phyloP scores from a whole-genome alignment of 768 basidiomycete genomes.

The Agrocybe chaxingu region DNA sequence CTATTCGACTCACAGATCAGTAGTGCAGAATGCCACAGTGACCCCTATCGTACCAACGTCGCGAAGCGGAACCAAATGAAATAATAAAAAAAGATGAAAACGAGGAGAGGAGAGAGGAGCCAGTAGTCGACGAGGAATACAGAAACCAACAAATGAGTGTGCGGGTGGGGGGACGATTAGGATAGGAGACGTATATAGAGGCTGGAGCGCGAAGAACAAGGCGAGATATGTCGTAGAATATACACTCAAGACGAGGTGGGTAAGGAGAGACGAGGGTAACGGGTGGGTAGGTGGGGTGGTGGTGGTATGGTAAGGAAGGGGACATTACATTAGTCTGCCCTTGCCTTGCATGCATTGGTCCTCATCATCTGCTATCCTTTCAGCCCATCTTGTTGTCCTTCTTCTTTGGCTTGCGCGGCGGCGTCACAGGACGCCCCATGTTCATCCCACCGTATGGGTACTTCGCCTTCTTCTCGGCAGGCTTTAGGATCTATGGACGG shows the following conservation, averaged over 20 bases:
- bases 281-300: background rate
- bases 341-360: background rate
- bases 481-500: constrained; percentile 82
- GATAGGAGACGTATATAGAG: background rate
- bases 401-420: constrained; percentile 97
- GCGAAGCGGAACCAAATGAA: constrained; percentile 6
- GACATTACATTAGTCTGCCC: constrained; percentile 2
- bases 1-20: background rate
- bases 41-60: constrained; percentile 17
- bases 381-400: constrained; percentile 69
- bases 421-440: constrained; percentile 86
- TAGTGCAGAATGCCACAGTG: constrained; percentile 4
- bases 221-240: constrained; percentile 1
- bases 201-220: background rate
- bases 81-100: constrained; percentile 5
- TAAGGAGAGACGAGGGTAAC: background rate
- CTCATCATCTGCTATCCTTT: constrained; percentile 3
- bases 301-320: constrained; percentile 1
- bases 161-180: background rate
- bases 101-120: background rate
- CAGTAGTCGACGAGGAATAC: constrained; percentile 1
- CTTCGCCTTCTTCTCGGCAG: constrained; percentile 98
- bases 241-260: constrained; percentile 1
- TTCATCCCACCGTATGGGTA: constrained; percentile 87
- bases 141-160: constrained; percentile 9